Conservation (phyloP, 2,329 filamentous ascomycete species). For the Trichoderma citrinoviride region DNA sequence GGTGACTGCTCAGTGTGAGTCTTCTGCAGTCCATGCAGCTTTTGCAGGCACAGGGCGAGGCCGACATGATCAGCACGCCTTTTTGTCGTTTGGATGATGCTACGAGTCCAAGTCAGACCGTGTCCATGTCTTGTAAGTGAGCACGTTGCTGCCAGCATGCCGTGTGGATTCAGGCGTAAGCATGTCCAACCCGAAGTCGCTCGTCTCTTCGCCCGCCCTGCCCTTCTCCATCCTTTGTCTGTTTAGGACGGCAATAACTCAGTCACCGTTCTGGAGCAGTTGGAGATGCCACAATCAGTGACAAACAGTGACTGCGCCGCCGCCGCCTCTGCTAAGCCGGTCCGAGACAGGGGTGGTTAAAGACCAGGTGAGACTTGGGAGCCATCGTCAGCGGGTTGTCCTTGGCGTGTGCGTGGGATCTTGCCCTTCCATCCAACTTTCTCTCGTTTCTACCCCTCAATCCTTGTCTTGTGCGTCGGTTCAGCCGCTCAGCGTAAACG, state of each 20-base stretch:
- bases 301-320: neutral
- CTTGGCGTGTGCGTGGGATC: neutral
- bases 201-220: neutral
- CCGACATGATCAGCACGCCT: no score
- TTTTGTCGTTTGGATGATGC: no score
- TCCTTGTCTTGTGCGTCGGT: neutral
- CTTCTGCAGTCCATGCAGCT: no score
- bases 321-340: constrained; percentile 6
- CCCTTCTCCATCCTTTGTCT: neutral
- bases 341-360: neutral
- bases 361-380: neutral
- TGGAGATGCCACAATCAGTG: neutral
- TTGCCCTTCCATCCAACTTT: neutral
- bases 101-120: no score
- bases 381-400: neutral
- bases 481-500: neutral
- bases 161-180: neutral
- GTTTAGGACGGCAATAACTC: neutral
- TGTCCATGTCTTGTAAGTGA: neutral
- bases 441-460: no score
- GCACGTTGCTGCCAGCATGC: neutral
- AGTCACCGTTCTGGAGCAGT: neutral
- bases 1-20: neutral
- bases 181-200: neutral
- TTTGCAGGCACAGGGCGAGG: no score